phyloP scores from a whole-genome alignment of 2,329 filamentous ascomycete species.

The Fusarium proliferatum region DNA sequence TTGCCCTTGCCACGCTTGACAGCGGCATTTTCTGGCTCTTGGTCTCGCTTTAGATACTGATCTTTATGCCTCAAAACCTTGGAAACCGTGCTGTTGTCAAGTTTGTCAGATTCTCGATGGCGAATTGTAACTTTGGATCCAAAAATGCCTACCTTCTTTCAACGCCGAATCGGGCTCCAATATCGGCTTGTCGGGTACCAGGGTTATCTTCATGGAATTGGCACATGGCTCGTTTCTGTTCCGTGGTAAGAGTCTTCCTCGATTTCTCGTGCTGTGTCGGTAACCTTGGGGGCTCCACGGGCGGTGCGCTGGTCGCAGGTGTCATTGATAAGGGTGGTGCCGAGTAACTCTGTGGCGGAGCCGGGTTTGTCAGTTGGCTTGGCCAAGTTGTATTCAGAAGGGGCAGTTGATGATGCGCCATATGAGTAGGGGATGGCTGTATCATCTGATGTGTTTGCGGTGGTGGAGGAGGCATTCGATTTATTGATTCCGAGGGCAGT shows the following conservation, averaged over 20 bases:
- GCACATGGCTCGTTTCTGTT: conserved; percentile 93
- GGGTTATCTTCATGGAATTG: conserved; percentile 92
- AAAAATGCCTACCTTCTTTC: conserved; percentile 83
- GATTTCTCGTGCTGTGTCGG: conserved; percentile 67
- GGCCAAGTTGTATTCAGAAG: conserved; percentile 83
- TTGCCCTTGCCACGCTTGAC: conserved; percentile 87
- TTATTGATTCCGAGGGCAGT: conserved; percentile 62
- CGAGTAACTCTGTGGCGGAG: conserved; percentile 63
- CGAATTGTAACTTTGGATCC: conserved; percentile 1
- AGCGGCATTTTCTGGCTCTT: conserved; percentile 72
- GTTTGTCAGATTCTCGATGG: conserved; percentile 45
- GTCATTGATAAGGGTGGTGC: conserved; percentile 69
- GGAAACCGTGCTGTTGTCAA: conserved; percentile 83
- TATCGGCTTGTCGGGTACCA: conserved; percentile 92
- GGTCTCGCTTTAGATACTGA: conserved; percentile 88
- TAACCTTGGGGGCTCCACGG: conserved; percentile 44
- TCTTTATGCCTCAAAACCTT: conserved; percentile 96
- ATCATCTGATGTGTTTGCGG: conserved; percentile 49
- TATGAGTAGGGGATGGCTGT: conserved; percentile 51
- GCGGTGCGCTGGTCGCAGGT: conserved; percentile 65
- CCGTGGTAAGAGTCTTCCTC: conserved; percentile 88
- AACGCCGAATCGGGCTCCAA: conserved; percentile 94
- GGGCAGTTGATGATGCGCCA: conserved; percentile 70
- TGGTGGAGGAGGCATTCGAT: conserved; percentile 68
- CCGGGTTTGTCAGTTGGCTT: conserved; percentile 81